Evolutionary conservation across 2,329 filamentous ascomycete genomes (phyloP), one percentile per base, ranked within the genome.

Genomic region (Neospermospora avenae): DNA sequence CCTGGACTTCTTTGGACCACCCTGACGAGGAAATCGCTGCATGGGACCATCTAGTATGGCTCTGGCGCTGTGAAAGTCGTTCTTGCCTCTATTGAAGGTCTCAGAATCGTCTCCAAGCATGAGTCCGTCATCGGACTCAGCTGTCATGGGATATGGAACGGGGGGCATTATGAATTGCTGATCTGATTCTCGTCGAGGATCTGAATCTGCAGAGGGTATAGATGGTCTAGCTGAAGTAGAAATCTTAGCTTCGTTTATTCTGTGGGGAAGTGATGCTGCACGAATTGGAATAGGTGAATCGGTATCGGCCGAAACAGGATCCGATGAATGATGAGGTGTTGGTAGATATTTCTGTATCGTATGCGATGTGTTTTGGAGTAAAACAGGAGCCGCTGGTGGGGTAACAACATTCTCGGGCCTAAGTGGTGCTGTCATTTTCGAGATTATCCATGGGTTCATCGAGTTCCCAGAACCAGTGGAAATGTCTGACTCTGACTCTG

Each of bases 371-470:
- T 16, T 41, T 18, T 37, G 25, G 3, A 8, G 14, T 14, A 22
- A 10, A 25, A 34, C 18, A 45, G 34, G 6, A 22, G 7, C 22
- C 18, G 28, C 18, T 28, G 44, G 24, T 35, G n/a, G 44, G 20
- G 39, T 25, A 22, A 18, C 18, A 13, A 44, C 39, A 35, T 34
- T 52, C 22, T 28, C 14, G 25, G 35, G 49, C 22, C 55, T 63
- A 35, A 65, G 48, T 31, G 69, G 63, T n/a, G 69, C 64, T 35
- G 66, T 73, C 67, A 75, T 69, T 61, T 74, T 77, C 28, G 76
- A 74, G 63, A 77, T 75, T 6, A 71, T 61, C 75, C 75, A 78
- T 22, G 75, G 76, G 58, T 77, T 77, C 5, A 76, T 62, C 22
- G 56, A 28, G 46, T 48, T 58, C 13, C 24, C 53, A 31, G 37